These are phyloP conservation scores for Pseudotsuga menziesii DNA, from an alignment of 75 land plant species.

Conservation along the genomic window DNA sequence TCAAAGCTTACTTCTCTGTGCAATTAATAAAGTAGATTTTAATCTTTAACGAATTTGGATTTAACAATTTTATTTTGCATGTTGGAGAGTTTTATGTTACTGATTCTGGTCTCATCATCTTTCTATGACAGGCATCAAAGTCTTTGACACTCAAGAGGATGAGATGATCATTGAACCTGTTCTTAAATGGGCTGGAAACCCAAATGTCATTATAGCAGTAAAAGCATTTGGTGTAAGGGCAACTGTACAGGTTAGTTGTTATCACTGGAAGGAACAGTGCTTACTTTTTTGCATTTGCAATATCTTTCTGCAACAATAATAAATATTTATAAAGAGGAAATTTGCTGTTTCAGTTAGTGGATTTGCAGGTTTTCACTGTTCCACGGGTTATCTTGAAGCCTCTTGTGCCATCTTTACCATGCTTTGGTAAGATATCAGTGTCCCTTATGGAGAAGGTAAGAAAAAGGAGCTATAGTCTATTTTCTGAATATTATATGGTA, in stretches of 20 bases:
- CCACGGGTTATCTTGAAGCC: slow-evolving; percentile 72
- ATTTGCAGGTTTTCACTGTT: slow-evolving; percentile 59
- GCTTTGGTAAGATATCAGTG: slow-evolving; percentile 57
- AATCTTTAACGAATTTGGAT: neutral
- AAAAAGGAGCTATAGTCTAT: neutral
- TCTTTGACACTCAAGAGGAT: slow-evolving; percentile 79
- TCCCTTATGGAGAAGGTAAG: slow-evolving; percentile 81
- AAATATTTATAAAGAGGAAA: neutral
- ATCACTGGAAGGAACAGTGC: neutral
- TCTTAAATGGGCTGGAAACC: slow-evolving; percentile 87
- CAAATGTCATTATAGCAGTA: slow-evolving; percentile 64
- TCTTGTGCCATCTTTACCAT: slow-evolving; percentile 76
- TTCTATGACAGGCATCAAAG: slow-evolving; percentile 63
- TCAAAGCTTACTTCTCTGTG: neutral
- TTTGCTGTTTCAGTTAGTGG: slow-evolving; percentile 51
- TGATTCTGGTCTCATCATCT: neutral
- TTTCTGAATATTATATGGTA: neutral
- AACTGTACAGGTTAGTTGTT: slow-evolving; percentile 62
- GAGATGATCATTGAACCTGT: slow-evolving; percentile 83
- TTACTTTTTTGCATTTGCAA: neutral
- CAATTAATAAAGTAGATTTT: neutral
- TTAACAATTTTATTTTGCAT: neutral
- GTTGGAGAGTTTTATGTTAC: neutral
- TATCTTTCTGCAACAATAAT: neutral
- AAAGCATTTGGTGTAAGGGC: slow-evolving; percentile 50